A percentile compares a stretch with the other conserved stretches of the same genome.
These are phyloP conservation scores for Coelastrella sp. DNA, from an alignment of 139 green algal species.

Conservation along the genomic window DNA sequence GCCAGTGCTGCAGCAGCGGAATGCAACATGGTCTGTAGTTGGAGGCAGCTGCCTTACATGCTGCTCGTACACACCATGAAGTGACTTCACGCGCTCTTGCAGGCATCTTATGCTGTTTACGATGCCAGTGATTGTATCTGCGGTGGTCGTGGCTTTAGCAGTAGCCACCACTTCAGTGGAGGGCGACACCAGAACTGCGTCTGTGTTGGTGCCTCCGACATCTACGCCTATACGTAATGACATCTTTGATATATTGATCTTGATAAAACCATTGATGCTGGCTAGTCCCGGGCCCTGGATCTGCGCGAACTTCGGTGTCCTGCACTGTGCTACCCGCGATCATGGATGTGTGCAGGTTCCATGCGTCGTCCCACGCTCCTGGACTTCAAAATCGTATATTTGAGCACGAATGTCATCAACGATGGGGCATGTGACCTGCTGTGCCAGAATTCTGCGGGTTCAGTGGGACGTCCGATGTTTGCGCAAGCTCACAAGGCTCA, in stretches of 20 bases:
- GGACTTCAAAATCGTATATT: neutral
- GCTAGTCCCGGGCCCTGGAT: no score
- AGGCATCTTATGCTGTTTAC: neutral
- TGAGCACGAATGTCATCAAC: neutral
- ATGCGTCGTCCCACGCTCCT: no score
- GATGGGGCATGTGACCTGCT: neutral
- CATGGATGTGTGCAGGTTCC: no score
- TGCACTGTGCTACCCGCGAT: no score
- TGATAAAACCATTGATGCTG: no score
- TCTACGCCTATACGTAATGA: conserved; percentile 3
- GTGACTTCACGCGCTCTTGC: neutral
- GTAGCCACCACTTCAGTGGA: neutral
- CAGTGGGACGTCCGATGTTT: neutral
- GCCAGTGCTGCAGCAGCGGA: neutral
- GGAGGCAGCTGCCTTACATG: neutral
- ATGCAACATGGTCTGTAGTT: neutral
- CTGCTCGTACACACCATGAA: neutral
- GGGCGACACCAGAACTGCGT: neutral
- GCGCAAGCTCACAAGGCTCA: no score
- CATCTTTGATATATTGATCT: neutral
- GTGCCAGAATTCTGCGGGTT: neutral
- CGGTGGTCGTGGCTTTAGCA: neutral
- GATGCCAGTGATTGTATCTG: neutral
- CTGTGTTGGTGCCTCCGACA: conserved; percentile 32
- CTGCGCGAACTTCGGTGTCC: no score